phyloP scores from a whole-genome alignment of 164 flowering plant genomes.

The Platanus orientalis region DNA sequence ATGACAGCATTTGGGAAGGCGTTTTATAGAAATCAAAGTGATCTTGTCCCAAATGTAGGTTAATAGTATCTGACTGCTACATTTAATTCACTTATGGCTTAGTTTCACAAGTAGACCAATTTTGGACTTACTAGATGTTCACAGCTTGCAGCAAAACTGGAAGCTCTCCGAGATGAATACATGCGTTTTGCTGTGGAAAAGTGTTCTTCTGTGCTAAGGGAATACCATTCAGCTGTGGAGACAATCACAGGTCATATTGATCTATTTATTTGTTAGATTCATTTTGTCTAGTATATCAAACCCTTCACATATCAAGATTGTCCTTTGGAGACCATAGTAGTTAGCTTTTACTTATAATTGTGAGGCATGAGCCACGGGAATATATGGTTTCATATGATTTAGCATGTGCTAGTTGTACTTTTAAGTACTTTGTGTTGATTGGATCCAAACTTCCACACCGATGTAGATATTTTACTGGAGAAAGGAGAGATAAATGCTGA shows the following conservation, averaged over 20 bases:
- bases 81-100: not conserved
- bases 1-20: constrained; percentile 98
- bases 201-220: constrained; percentile 68
- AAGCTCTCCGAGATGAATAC: constrained; percentile 90
- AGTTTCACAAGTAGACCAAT: constrained; percentile 2
- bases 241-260: constrained; percentile 61
- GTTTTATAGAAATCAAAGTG: constrained; percentile 61
- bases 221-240: constrained; percentile 79
- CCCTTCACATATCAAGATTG: not conserved
- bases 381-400: constrained; percentile 1
- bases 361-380: not conserved
- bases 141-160: constrained; percentile 88
- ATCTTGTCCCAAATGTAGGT: constrained; percentile 89
- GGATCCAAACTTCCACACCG: constrained; percentile 5
- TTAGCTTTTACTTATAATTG: not conserved
- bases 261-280: constrained; percentile 1
- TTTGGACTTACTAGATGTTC: not conserved
- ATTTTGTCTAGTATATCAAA: not conserved
- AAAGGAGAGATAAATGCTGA: constrained; percentile 74
- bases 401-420: not conserved
- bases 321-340: not conserved
- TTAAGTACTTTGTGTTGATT: constrained; percentile 6
- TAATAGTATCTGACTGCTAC: not conserved
- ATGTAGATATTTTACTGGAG: constrained; percentile 75
- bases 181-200: constrained; percentile 84